Evolutionary conservation across 148 eudicot species (phyloP), one percentile per base, ranked within the genome.

Genomic region (Camellia lanceoleosa): DNA sequence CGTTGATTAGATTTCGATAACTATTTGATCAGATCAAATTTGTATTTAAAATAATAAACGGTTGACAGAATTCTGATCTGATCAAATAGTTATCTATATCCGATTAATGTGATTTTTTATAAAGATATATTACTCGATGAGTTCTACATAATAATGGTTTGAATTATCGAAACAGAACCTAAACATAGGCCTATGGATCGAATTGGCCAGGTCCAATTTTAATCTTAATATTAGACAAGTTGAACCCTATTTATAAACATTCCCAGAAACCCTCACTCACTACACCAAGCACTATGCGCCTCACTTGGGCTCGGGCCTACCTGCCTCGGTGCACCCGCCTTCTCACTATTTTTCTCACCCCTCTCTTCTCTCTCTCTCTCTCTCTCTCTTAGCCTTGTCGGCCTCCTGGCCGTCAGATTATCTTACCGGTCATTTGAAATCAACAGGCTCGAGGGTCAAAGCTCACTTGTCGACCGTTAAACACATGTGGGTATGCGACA

Each of bases 261-360:
- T 81, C 84, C 83, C 54, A 30, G 49, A 71, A 74, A 78, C 5
- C 63, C 74, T 81, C 72, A 2, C 16, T 59, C 54, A 15, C 68
- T 42, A 19, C 80, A 80, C 68, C 51, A 82, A 78, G 87, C 89
- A 82, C 84, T 46, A 82, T 78, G 75, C 74, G 73, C 58, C 58
- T 79, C 74, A 74, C 72, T 80, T 74, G 82, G 81, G 77, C 23
- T 59, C 58, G 78, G 82, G 20, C 85, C 83, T 80, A 83, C 88
- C 81, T 77, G 85, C 77, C 84, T 83, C 72, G 77, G 16, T 77
- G 78, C 82, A 80, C 82, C 74, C 79, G 75, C 73, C 62, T 61
- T 41, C 19, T 30, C 55, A 7, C 77, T 15, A 19, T 3, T 18
- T 61, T 5, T 61, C 38, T 7, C 18, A 7, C 51, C 51, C 7